Conservation (phyloP, 2,329 filamentous ascomycete species). For the Aspergillus carbonarius region DNA sequence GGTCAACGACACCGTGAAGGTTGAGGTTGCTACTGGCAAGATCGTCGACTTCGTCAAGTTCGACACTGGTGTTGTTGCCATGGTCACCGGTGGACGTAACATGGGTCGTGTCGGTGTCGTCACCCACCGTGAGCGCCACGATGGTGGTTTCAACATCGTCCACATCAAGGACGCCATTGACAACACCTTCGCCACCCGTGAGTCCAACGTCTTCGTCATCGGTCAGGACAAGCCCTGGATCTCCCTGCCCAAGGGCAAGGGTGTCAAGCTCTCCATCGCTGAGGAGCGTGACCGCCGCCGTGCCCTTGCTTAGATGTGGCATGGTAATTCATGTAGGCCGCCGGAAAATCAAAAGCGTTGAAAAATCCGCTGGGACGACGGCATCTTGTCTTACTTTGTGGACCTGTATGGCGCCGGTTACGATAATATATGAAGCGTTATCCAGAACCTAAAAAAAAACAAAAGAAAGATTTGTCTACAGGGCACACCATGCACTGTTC, state of each 20-base stretch:
- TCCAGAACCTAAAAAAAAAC: constrained; percentile 16
- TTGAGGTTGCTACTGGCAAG: constrained; percentile 95
- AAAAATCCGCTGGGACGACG: constrained; percentile 33
- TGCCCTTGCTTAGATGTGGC: constrained; percentile 55
- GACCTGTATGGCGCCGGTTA: constrained; percentile 36
- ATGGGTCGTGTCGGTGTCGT: constrained; percentile 99
- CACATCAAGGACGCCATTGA: constrained; percentile 99
- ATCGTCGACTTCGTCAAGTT: constrained; percentile 98
- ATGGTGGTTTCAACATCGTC: constrained; percentile 99
- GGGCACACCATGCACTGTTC: not conserved
- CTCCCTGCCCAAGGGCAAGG: constrained; percentile 99
- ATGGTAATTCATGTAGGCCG: constrained; percentile 25
- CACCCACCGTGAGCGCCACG: constrained; percentile 99
- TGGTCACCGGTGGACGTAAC: constrained; percentile 99
- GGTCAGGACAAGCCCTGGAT: constrained; percentile 99
- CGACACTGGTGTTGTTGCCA: constrained; percentile 96
- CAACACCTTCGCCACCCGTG: constrained; percentile 99
- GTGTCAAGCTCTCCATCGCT: constrained; percentile 98
- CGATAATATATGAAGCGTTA: constrained; percentile 23
- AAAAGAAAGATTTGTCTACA: constrained; percentile 21
- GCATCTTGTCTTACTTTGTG: constrained; percentile 40
- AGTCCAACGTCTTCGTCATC: constrained; percentile 99
- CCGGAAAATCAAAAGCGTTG: constrained; percentile 25
- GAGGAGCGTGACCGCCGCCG: constrained; percentile 99
- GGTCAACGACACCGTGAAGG: constrained; percentile 99